These are phyloP conservation scores for Solanum chacoense DNA, from an alignment of 305 asterid genomes.

Conservation along the genomic window DNA sequence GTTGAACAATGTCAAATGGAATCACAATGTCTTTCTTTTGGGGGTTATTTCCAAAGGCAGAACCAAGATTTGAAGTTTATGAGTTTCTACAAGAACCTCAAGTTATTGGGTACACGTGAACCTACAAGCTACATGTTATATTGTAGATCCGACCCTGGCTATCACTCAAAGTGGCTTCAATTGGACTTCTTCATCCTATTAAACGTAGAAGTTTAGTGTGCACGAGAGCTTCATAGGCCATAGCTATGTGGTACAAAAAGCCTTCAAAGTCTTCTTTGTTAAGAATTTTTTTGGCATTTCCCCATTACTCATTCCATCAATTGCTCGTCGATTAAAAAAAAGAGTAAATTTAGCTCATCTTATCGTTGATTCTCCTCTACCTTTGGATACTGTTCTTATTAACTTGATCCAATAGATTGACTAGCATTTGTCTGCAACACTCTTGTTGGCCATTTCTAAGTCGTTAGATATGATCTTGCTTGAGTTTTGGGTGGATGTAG, in stretches of 20 bases:
- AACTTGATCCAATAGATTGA: neutral
- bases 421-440: neutral
- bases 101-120: neutral
- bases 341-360: neutral
- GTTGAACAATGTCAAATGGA: neutral
- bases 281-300: neutral
- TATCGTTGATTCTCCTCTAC: neutral
- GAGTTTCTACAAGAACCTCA: neutral
- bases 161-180: neutral
- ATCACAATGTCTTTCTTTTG: neutral
- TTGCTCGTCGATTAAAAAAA: neutral
- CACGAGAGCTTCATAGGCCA: neutral
- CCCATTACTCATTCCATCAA: neutral
- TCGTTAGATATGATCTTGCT: neutral
- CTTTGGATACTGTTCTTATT: neutral
- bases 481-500: neutral
- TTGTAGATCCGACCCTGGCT: neutral
- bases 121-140: neutral
- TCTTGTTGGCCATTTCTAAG: neutral
- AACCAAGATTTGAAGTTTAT: neutral
- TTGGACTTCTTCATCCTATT: neutral
- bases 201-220: neutral
- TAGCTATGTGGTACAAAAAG: neutral
- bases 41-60: neutral
- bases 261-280: neutral